phyloP scores from a whole-genome alignment of 345 rosid species.

The Mercurialis annua region DNA sequence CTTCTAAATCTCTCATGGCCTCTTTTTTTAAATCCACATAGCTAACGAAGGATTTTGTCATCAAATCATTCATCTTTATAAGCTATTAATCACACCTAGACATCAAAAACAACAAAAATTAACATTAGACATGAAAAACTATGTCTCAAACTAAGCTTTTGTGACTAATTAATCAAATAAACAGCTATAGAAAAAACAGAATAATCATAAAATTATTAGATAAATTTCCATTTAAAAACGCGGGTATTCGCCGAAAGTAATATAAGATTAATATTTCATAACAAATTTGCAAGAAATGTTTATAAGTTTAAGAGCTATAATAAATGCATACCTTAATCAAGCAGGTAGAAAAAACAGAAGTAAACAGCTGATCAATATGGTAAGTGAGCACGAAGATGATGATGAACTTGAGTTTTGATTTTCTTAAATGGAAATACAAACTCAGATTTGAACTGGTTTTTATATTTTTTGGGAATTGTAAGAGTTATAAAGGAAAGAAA shows the following conservation, averaged over 20 bases:
- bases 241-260: no score
- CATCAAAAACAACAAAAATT: background rate
- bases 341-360: background rate
- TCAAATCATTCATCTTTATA: constrained; percentile 78
- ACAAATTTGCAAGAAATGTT: background rate
- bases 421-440: constrained; percentile 20
- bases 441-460: constrained; percentile 1
- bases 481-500: background rate
- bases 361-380: background rate
- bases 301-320: no score
- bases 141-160: no score
- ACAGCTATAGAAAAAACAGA: background rate
- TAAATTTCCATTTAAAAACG: no score
- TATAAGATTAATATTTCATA: no score
- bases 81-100: constrained; percentile 1
- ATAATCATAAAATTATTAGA: background rate
- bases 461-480: background rate
- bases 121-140: background rate
- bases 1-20: constrained; percentile 90
- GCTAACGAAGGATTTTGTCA: constrained; percentile 93
- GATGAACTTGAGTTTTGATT: background rate
- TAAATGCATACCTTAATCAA: constrained; percentile 8
- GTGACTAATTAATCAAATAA: background rate
- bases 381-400: constrained; percentile 1
- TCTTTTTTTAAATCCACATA: constrained; percentile 89